Percentiles rank a stretch among this genome's conserved stretches.
phyloP scores from a whole-genome alignment of 148 eudicot genomes.

The Pouteria glomerata region DNA sequence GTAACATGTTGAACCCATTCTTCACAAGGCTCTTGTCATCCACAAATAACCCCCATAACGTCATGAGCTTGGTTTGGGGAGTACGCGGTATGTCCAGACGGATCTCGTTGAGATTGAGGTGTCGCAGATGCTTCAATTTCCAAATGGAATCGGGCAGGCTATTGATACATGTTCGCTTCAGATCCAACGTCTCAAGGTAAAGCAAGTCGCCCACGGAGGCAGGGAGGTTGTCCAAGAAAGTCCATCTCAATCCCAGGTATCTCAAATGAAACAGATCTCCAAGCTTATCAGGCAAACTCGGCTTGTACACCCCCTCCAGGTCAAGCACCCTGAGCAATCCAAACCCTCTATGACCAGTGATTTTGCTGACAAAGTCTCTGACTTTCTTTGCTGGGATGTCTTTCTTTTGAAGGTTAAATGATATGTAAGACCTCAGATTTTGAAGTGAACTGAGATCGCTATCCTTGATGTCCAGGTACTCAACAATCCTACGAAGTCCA shows the following conservation, averaged over 20 bases:
- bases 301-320: conserved; percentile 45
- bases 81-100: conserved; percentile 18
- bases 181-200: conserved; percentile 44
- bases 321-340: conserved; percentile 50
- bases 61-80: conserved; percentile 20
- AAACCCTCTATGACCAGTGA: conserved; percentile 19
- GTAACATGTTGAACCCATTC: conserved; percentile 13
- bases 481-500: conserved; percentile 31
- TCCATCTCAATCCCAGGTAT: conserved; percentile 52
- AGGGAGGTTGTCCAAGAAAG: conserved; percentile 46
- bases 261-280: conserved; percentile 37
- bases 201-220: conserved; percentile 34
- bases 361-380: conserved; percentile 27
- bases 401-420: conserved; percentile 32
- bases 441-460: conserved; percentile 7
- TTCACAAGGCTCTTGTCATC: conserved; percentile 19
- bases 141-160: conserved; percentile 40
- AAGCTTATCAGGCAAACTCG: conserved; percentile 40
- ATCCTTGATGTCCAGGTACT: conserved; percentile 19
- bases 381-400: conserved; percentile 43
- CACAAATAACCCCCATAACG: conserved; percentile 38
- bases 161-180: conserved; percentile 43
- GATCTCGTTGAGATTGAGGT: conserved; percentile 37
- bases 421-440: conserved; percentile 36
- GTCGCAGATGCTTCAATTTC: conserved; percentile 31